Evolutionary conservation across 1,139 yeast species (phyloP).

Genomic region (Yamadazyma friedrichii): DNA sequence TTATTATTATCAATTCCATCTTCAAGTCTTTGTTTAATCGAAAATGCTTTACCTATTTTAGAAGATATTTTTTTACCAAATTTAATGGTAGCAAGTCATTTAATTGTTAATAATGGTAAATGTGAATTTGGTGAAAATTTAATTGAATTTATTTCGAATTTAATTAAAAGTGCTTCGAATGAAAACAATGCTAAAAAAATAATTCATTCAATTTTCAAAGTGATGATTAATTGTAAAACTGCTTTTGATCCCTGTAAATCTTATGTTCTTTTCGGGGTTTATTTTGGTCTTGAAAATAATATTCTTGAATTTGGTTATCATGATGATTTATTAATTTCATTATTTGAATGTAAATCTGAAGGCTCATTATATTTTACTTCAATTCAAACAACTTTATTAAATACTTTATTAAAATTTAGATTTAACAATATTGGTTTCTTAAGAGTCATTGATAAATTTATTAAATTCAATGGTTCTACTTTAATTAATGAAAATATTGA

Average conservation of each 20-base stretch:
- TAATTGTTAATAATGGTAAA: conserved; percentile 31
- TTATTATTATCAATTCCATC: conserved; percentile 55
- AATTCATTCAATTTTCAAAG: conserved; percentile 35
- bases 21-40: conserved; percentile 49
- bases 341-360: conserved; percentile 59
- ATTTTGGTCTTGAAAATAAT: conserved; percentile 44
- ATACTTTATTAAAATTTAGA: conserved; percentile 36
- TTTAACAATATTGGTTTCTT: conserved; percentile 22
- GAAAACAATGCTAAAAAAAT: conserved; percentile 24
- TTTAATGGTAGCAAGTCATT: conserved; percentile 65
- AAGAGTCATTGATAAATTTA: conserved; percentile 36
- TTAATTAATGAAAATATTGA: conserved; percentile 35
- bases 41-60: conserved; percentile 47
- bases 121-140: conserved; percentile 64
- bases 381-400: conserved; percentile 51
- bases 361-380: conserved; percentile 55
- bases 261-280: conserved; percentile 57
- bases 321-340: conserved; percentile 31
- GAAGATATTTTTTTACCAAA: conserved; percentile 58
- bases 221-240: conserved; percentile 47
- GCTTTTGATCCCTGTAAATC: conserved; percentile 74
- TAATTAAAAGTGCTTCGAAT: conserved; percentile 37
- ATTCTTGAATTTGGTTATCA: conserved; percentile 27
- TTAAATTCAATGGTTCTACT: conserved; percentile 38
- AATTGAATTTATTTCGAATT: conserved; percentile 43